Base-by-base conservation (phyloP, 2,329 filamentous ascomycete genomes). In the Pestalotiopsis sp. region DNA sequence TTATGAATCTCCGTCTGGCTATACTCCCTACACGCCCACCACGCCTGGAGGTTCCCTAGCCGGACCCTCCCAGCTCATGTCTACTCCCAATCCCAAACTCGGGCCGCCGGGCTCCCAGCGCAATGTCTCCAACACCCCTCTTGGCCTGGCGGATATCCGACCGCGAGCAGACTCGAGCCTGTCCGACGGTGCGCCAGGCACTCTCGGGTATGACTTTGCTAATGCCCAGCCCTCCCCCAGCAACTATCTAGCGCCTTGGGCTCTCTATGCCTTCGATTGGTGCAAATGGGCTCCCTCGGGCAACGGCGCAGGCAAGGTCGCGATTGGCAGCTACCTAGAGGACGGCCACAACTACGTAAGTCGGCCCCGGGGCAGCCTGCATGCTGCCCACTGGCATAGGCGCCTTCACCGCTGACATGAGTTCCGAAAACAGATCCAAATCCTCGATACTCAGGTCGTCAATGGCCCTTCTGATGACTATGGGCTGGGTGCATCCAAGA, bases 241-340 rank as follows among this genome's bases (percentile, higher is more conserved):
- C 85, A 98, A 95, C 79, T 97, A 98, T 78, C 83, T 97, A 71
- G 94, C 95, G 4, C 95, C 95, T 0, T 99, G 96, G 94, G 92
- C 94, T 14, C 91, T 97, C 67, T 99, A 98, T 80, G 95, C 96
- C 13, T 95, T 97, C 76, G 96, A 99, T 83, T 99, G 96, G 96
- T 99, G 96, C 84, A 99, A 99, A 82, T 99, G 96, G 95, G 90
- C 93, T 17, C 91, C 95, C 2, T 90, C 94, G 76, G 90, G 82
- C 75, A 91, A 91, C 73, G 91, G 93, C 71, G 94, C 94, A 3
- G 96, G 96, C 52, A 98, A 98, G 81, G 88, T 99, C 74, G 96
- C 96, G 13, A 87, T 99, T 52, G 96, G 95, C 69, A 99, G 96
- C 83, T 98, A 98, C 79, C 84, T 98, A 65, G 96, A 99, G 82